Conservation (phyloP, 352 stramenopile species). For the Phytophthora citricola region DNA sequence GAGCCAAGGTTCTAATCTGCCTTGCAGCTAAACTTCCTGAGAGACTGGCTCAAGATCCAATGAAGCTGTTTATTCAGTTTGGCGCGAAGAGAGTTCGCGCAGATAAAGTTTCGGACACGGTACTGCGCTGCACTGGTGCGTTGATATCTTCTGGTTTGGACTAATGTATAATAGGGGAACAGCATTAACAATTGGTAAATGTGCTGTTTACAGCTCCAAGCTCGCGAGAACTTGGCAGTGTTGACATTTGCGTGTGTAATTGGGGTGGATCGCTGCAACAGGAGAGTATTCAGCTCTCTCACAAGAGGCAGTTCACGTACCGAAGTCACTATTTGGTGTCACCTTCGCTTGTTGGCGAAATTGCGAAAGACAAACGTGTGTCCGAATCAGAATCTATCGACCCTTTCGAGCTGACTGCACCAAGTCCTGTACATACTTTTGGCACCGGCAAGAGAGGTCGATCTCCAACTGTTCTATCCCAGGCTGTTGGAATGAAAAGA, state of each 20-base stretch:
- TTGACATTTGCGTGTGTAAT: conserved; percentile 71
- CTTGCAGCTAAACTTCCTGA: conserved; percentile 55
- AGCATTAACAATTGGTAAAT: no score
- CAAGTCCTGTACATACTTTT: conserved; percentile 6
- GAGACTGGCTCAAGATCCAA: conserved; percentile 23
- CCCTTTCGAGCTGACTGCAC: conserved; percentile 17
- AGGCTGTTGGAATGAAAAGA: conserved; percentile 21
- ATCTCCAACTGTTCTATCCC: conserved; percentile 39
- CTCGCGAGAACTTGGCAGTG: conserved; percentile 42
- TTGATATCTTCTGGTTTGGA: conserved; percentile 7
- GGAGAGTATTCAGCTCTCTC: conserved; percentile 53
- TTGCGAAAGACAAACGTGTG: conserved; percentile 17
- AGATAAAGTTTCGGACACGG: conserved; percentile 73
- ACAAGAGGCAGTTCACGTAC: conserved; percentile 64
- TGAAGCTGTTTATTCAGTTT: conserved; percentile 79
- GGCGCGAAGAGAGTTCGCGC: conserved; percentile 51
- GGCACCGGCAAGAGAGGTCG: conserved; percentile 55
- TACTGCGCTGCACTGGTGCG: conserved; percentile 80
- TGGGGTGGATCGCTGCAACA: conserved; percentile 28
- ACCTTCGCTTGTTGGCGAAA: conserved; percentile 32
- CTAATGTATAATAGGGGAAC: neutral
- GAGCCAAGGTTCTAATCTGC: conserved; percentile 87
- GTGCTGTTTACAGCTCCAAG: conserved; percentile 47
- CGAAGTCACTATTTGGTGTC: conserved; percentile 51
- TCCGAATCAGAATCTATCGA: conserved; percentile 15